Evolutionary conservation across 805 yeast species (phyloP), one percentile per base, ranked within the genome.

Genomic region (Lachancea nothofagi): DNA sequence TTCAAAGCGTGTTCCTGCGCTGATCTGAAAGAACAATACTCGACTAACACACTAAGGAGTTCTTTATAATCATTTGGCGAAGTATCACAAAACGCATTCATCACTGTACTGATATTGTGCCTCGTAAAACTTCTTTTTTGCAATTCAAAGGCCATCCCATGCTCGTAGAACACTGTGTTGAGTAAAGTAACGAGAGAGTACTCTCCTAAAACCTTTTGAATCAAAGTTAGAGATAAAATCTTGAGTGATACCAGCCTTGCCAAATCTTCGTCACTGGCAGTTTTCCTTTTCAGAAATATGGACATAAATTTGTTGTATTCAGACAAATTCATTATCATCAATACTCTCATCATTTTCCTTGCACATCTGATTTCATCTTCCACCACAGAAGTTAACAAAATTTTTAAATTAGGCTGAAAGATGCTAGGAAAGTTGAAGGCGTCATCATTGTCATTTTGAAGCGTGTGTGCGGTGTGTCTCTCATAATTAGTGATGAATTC

Each of bases 221-320:
- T 46, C 21, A 52, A 53, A 19, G 51, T 62, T 17, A 58, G 44
- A 2, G 58, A 51, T 21, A 58, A 33, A n/a, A 59, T 40, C 34
- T 59, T 61, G 7, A 42, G 36, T 1, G 59, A 49, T 3, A 58
- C 49, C 19, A 61, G 40, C 18, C 41, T 32, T 7, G 53, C 33
- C 26, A 61, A 43, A 27, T 54, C 54, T 6, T 40, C 38, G 8
- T 41, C 30, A 9, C 47, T 45, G 24, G 54, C 56, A 38, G 48
- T 48, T 40, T 54, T 57, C 20, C 63, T 47, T 34, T 59, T 61
- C 32, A 61, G 43, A 36, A 47, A 59, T 12, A 61, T 49, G 1
- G 64, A 50, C 55, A 59, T 48, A 33, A 53, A 56, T 29, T 59
- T 61, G 33, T 50, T 54, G 36, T 61, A 59, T 8, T 61, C 64